phyloP scores from a whole-genome alignment of 805 yeast genomes.

The Naumovozyma dairenensis region DNA sequence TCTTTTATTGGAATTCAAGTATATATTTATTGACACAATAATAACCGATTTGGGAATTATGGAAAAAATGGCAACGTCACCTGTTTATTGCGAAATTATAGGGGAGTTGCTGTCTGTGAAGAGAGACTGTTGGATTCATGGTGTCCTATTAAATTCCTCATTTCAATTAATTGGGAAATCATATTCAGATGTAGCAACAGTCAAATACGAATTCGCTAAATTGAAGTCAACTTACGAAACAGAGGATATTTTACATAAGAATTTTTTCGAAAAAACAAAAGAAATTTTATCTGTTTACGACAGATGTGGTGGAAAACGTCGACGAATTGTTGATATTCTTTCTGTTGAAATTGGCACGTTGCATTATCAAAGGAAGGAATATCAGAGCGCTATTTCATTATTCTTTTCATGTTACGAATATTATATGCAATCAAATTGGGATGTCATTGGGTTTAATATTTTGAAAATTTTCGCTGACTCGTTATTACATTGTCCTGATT shows the following conservation, averaged over 20 bases:
- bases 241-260: slow-evolving; percentile 20
- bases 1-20: slow-evolving; percentile 17
- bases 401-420: slow-evolving; percentile 60
- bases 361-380: slow-evolving; percentile 48
- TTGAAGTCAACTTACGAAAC: slow-evolving; percentile 10
- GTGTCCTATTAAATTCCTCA: slow-evolving; percentile 12
- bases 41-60: slow-evolving; percentile 5
- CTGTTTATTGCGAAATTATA: slow-evolving; percentile 20
- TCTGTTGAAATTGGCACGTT: slow-evolving; percentile 72
- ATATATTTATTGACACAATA: slow-evolving; percentile 11
- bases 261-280: slow-evolving; percentile 47
- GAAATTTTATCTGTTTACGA: slow-evolving; percentile 14
- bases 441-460: slow-evolving; percentile 52
- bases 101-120: slow-evolving; percentile 34
- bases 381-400: slow-evolving; percentile 50
- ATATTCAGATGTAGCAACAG: slow-evolving; percentile 2
- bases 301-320: slow-evolving; percentile 29
- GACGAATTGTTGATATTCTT: slow-evolving; percentile 60
- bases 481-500: slow-evolving; percentile 30
- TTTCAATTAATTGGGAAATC: slow-evolving; percentile 11
- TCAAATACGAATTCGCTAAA: slow-evolving; percentile 8
- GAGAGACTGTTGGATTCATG: slow-evolving; percentile 32
- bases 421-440: slow-evolving; percentile 68
- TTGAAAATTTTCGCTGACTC: slow-evolving; percentile 62
- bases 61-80: slow-evolving; percentile 3